These are phyloP conservation scores for Elsinoe ampelina DNA, from an alignment of 2,329 filamentous ascomycete genomes.

Conservation along the genomic window DNA sequence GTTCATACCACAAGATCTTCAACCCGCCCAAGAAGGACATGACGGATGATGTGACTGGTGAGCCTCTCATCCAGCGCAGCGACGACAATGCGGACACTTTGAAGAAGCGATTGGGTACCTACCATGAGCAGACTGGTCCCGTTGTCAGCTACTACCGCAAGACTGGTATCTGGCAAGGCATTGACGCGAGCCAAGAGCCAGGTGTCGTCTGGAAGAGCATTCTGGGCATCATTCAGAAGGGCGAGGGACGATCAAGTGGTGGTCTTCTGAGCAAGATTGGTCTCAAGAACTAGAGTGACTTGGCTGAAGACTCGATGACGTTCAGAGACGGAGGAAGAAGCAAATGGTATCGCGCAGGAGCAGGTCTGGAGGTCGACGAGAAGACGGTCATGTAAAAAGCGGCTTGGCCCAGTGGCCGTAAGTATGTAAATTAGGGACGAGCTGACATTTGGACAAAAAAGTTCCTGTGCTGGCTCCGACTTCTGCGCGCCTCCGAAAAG, in stretches of 20 bases:
- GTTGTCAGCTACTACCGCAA: slow-evolving; percentile 96
- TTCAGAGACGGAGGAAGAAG: not conserved
- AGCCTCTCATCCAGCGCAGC: slow-evolving; percentile 89
- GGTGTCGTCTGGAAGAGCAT: slow-evolving; percentile 92
- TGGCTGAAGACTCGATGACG: not conserved
- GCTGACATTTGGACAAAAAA: slow-evolving; percentile 8
- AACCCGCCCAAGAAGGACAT: slow-evolving; percentile 91
- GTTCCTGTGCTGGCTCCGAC: not conserved
- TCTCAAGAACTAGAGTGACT: slow-evolving; percentile 37
- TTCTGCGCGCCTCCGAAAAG: not conserved
- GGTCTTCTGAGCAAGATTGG: slow-evolving; percentile 47
- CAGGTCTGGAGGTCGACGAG: not conserved
- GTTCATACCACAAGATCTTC: slow-evolving; percentile 97
- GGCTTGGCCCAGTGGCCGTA: slow-evolving; percentile 11
- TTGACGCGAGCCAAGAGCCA: slow-evolving; percentile 94
- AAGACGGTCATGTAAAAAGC: slow-evolving; percentile 10
- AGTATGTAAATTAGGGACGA: slow-evolving; percentile 14
- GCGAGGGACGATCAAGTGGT: slow-evolving; percentile 30
- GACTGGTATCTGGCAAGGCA: slow-evolving; percentile 90
- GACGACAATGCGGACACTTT: slow-evolving; percentile 96
- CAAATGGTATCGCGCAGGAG: not conserved
- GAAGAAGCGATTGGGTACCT: slow-evolving; percentile 87
- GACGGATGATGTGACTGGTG: slow-evolving; percentile 94
- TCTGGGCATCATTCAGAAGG: slow-evolving; percentile 64
- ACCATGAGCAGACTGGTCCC: slow-evolving; percentile 86